Conservation (phyloP, 1,284 basidiomycete species). For the Microbotryum scabiosae region DNA sequence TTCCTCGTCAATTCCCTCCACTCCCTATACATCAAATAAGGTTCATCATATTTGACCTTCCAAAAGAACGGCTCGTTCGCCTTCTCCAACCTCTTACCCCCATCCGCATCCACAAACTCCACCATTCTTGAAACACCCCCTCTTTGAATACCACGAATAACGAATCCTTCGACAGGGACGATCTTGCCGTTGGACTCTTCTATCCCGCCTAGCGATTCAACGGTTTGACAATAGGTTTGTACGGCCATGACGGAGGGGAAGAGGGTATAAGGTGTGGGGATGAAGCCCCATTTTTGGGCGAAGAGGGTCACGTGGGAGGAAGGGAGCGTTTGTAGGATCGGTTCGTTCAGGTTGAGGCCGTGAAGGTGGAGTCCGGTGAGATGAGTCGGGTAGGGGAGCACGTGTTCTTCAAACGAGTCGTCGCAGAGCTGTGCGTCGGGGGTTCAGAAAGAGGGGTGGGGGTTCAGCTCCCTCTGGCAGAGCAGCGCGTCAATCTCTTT, state of each 20-base stretch:
- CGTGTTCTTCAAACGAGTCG: conserved; percentile 96
- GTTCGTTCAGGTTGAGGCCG: conserved; percentile 70
- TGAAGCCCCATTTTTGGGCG: conserved; percentile 85
- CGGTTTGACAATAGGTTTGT: conserved; percentile 38
- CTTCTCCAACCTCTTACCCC: conserved; percentile 20
- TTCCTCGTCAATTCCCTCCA: conserved; percentile 89
- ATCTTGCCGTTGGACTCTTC: conserved; percentile 51
- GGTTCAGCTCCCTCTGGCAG: conserved; percentile 6
- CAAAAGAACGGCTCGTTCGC: conserved; percentile 85
- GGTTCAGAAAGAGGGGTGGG: neutral
- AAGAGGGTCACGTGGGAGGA: conserved; percentile 65
- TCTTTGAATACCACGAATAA: conserved; percentile 59
- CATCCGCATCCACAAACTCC: conserved; percentile 12
- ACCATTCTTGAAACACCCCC: conserved; percentile 6
- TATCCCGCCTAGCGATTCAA: conserved; percentile 59
- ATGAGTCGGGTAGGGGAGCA: conserved; percentile 70
- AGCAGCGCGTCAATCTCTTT: conserved; percentile 20
- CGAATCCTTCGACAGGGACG: conserved; percentile 88
- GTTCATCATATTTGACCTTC: conserved; percentile 98
- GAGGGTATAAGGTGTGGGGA: conserved; percentile 59
- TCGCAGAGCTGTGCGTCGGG: conserved; percentile 68
- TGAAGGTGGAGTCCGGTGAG: conserved; percentile 89
- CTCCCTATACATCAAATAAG: conserved; percentile 96
- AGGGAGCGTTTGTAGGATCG: conserved; percentile 64
- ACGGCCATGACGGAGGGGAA: conserved; percentile 62